Base-by-base conservation (phyloP, 2,329 filamentous ascomycete genomes). In the Rhynchosporium graminicola region DNA sequence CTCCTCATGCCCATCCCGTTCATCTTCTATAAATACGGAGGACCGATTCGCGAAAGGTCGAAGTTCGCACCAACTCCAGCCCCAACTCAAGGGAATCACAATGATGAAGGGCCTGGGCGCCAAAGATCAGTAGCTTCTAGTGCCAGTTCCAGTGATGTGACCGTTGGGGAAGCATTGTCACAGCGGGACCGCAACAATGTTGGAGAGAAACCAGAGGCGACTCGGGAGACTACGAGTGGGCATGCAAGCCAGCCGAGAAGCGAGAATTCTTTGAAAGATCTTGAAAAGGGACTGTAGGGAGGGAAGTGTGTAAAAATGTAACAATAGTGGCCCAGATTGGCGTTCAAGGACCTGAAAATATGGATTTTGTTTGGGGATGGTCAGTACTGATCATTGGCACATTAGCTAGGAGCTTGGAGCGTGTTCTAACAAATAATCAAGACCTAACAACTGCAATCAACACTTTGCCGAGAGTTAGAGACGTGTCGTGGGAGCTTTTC, bases 21-120 rank as follows among this genome's bases (percentile, higher is more conserved):
- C 50, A 56, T 72, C 0, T 72, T 73, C 43, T 73, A 72, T 40
- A 70, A 68, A 50, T 73, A 72, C 45, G 71, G 71, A 15, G 67
- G 64, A 26, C 61, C 63, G 1, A 73, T 73, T 42, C 54, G 71
- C 40, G 68, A 70, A 9, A 70, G 70, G 60, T 76, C 71, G 7
- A 71, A 69, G 26, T 71, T 71, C 40, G 69, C 68, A 6, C 70
- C 71, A 1, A 73, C 69, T 15, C 56, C 50, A 12, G 56, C 59
- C 4, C 47, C 57, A 10, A 54, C 51, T 29, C 46, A 42, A 33
- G 26, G 13, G 28, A 12, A n/a, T 52, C 2, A 20, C 7, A 1
- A 12, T 31, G 38, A 48, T 33, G 50, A 50, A 61, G 51, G 43
- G 20, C 15, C 50, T 12, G 12, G 46, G 42, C 33, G 56, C 42